Conservation (phyloP, 371 early-diverging fungal genomes). For the Syncephalis plumigaleata region DNA sequence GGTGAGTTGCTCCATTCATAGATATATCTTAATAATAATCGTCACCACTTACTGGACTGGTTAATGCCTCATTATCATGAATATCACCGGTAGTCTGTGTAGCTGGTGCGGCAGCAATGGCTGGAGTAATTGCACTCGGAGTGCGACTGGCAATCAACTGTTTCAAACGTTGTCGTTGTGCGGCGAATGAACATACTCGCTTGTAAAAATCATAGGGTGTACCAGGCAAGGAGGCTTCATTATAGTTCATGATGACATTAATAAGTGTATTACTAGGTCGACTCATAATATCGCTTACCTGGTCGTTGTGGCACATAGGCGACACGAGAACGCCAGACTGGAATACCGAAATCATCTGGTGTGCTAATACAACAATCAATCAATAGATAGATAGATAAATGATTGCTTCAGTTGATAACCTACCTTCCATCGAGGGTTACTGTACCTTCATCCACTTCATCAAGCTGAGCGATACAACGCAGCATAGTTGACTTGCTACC, state of each 20-base stretch:
- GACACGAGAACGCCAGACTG: constrained; percentile 55
- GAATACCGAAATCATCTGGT: constrained; percentile 39
- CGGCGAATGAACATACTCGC: constrained; percentile 28
- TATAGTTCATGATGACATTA: not conserved
- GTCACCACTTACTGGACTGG: constrained; percentile 29
- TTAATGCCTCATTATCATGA: constrained; percentile 8
- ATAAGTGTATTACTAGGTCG: not conserved
- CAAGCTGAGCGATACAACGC: constrained; percentile 62
- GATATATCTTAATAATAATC: not conserved
- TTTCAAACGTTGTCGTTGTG: constrained; percentile 20
- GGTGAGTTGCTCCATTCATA: not conserved
- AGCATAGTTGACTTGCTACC: constrained; percentile 68
- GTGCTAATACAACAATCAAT: constrained; percentile 11
- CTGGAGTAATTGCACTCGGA: too few species aligned
- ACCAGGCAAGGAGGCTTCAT: constrained; percentile 37
- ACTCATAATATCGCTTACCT: constrained; percentile 3
- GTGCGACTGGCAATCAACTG: too few species aligned
- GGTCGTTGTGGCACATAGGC: constrained; percentile 81
- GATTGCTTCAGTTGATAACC: not conserved
- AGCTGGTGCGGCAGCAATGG: too few species aligned
- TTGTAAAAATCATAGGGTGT: constrained; percentile 52
- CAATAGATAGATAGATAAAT: not conserved
- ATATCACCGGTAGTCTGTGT: too few species aligned
- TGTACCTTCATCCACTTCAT: constrained; percentile 38
- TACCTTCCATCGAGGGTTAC: constrained; percentile 31